Evolutionary conservation across 164 flowering plant genomes (phyloP), one percentile per base, ranked within the genome.

Genomic region (Sedum album): DNA sequence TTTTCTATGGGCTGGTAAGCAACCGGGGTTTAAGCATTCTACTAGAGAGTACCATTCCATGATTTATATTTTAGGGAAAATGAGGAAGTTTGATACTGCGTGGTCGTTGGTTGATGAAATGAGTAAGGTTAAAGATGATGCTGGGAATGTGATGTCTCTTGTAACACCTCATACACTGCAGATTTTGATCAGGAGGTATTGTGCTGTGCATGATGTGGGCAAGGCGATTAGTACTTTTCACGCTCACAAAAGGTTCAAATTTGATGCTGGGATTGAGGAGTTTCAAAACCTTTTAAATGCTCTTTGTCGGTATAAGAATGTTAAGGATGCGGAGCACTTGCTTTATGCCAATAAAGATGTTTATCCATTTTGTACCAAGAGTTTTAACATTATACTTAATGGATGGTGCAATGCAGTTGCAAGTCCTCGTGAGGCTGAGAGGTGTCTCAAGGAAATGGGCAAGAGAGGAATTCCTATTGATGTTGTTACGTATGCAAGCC

Each of bases 61-160:
- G 90, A 84, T 89, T 15, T 77, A 86, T 0, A 86, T 89, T 44
- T 80, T 93, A 14, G 96, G 86, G 36, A 93, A 91, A 73, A 83
- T 79, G 88, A 86, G 88, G 69, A 89, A 82, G 75, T 91, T 89
- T 69, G 96, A 85, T 57, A 86, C 90, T 13, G 93, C 91, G 0
- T 93, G 97, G 95, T 64, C 70, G 20, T 75, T 93, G 85, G 82
- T 93, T 60, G 82, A 88, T 68, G 96, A 89, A 66, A 93, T 91
- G 97, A 84, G 81, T 71, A 77, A 81, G 8, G 73, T 69, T 17
- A 71, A 61, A 36, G 64, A 23, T 21, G 66, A 36, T 21, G 60
- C 8, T 31, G 82, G 84, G 13, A 53, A n/a, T n/a, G 41, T 38
- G 41, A 13, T 67, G 3, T 81, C 84, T 23, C 76, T 89, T 35